Base-by-base conservation (phyloP, 2,329 filamentous ascomycete species). In the Neofusicoccum ribis region DNA sequence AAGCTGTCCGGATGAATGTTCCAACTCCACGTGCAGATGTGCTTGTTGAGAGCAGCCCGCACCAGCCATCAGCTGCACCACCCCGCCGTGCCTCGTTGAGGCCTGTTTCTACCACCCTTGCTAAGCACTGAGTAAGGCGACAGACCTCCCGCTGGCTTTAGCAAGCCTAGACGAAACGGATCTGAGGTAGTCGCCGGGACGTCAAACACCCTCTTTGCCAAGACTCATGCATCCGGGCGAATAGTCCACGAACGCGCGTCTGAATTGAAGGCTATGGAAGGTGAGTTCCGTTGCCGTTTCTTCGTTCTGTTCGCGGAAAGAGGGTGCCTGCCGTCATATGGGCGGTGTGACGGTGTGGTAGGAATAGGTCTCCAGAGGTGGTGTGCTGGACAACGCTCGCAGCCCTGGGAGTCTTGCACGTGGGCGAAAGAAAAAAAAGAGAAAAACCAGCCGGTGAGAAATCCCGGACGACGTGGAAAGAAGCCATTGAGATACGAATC, bases 401-500 rank as follows among this genome's bases (percentile, higher is more conserved):
- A 23, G 31, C 5, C 6, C 31, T 7, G 36, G 47, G 51, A 46
- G 34, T 49, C 20, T 14, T 17, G 51, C 51, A 58, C 41, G 50
- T 50, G 51, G 62, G 66, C 61, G 68, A 67, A 60, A 54, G 65
- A 69, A 5, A 31, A 31, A 7, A 31, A 3, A 31, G 27, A 54
- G 62, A 62, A 39, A n/a, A 50, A 39, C 41, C n/a, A 46, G 39
- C 20, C 17, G 37, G 43, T 31, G 34, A 27, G 23, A 65, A 67
- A 20, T 31, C 54, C 58, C 62, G n/a, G 39, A 36, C 54, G 69
- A 65, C 68, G 67, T 66, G 65, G 47, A 60, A 47, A 47, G 23
- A 52, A n/a, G 37, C 20, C 20, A 58, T 69, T 43, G 63, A 74
- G 65, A 70, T 63, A 66, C 63, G 66, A 61, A 64, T 63, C 69